Evolutionary conservation across 495 filamentous ascomycete species (phyloP).

Genomic region (Neurospora sublineolata): DNA sequence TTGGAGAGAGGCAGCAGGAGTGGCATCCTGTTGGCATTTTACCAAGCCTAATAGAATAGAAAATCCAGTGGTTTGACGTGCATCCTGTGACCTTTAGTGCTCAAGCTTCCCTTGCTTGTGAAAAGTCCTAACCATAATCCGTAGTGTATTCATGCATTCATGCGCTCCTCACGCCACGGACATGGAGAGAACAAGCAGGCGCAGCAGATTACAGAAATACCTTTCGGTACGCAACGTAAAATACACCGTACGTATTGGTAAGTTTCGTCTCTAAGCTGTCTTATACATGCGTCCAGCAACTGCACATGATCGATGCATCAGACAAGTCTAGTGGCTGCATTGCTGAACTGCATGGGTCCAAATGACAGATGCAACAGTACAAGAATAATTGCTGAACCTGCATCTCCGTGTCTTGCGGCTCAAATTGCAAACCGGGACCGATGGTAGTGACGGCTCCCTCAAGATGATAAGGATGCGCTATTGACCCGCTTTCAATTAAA

Average conservation of each 20-base stretch:
- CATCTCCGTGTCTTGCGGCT: not conserved
- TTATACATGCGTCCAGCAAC: not conserved
- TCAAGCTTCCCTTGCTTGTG: not conserved
- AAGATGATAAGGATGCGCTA: not conserved
- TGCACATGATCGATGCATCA: not conserved
- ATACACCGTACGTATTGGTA: not conserved
- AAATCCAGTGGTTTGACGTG: not conserved
- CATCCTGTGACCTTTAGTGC: not conserved
- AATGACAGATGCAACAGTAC: not conserved
- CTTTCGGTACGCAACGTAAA: not conserved
- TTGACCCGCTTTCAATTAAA: not conserved
- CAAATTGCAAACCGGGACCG: not conserved
- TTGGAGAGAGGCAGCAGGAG: not conserved
- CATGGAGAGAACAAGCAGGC: not conserved
- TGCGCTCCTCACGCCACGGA: not conserved
- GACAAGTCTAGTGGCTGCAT: not conserved
- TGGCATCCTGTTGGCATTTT: not conserved
- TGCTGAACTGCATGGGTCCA: not conserved
- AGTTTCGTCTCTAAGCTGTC: not conserved
- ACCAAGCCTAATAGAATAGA: not conserved
- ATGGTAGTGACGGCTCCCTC: not conserved
- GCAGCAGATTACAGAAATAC: not conserved
- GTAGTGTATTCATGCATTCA: not conserved
- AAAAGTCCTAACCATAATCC: not conserved
- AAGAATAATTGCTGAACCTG: not conserved